Conservation (phyloP, 257 asterid species). For the Petrea volubilis region DNA sequence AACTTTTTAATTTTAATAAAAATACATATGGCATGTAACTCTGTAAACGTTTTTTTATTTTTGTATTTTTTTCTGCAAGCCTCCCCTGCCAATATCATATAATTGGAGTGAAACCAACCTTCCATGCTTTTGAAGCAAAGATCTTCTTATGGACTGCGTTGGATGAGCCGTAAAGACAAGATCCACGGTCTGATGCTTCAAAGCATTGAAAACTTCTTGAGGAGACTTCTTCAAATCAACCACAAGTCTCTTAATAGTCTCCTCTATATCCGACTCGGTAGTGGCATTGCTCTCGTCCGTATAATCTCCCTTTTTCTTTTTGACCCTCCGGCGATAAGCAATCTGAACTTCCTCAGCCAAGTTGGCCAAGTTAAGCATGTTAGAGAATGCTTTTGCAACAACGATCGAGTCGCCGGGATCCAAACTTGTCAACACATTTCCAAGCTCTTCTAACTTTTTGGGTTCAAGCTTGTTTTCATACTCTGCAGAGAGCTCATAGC, state of each 20-base stretch:
- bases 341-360: slow-evolving; percentile 73
- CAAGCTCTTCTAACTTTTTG: slow-evolving; percentile 58
- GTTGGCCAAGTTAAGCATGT: slow-evolving; percentile 72
- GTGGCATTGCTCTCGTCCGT: slow-evolving; percentile 64
- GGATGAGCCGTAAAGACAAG: slow-evolving; percentile 68
- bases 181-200: slow-evolving; percentile 68
- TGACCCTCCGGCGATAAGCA: slow-evolving; percentile 51
- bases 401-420: slow-evolving; percentile 67
- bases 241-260: slow-evolving; percentile 61
- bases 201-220: slow-evolving; percentile 55
- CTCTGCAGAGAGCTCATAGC: slow-evolving; percentile 64
- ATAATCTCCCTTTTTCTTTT: slow-evolving; percentile 52
- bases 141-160: slow-evolving; percentile 57
- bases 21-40: too few species aligned
- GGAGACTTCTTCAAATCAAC: slow-evolving; percentile 59
- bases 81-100: too few species aligned
- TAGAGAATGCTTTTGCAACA: slow-evolving; percentile 57
- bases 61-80: too few species aligned
- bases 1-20: too few species aligned
- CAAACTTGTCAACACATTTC: slow-evolving; percentile 49
- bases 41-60: too few species aligned
- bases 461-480: slow-evolving; percentile 54
- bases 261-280: slow-evolving; percentile 66
- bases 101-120: slow-evolving; percentile 50
- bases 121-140: slow-evolving; percentile 64